Percentiles rank a stretch among this genome's conserved stretches.
Evolutionary conservation across 139 green algal species (phyloP).

Genomic region (Closterium sp.): DNA sequence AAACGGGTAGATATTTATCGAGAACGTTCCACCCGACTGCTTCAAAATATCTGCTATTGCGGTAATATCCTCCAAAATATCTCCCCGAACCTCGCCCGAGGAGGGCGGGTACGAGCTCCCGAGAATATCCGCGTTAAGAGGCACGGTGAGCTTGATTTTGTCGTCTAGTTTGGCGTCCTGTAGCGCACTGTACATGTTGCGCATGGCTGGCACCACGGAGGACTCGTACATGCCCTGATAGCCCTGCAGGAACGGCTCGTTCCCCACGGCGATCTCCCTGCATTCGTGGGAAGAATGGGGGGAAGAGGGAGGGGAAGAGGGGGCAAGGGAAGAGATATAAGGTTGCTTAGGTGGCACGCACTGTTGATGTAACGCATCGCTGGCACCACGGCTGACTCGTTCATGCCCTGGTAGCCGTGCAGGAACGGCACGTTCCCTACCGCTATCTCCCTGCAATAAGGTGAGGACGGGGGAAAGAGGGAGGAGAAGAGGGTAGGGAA

Average conservation of each 20-base stretch:
- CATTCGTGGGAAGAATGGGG: too few species aligned
- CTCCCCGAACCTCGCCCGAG: neutral
- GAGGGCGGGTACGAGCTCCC: conserved; percentile 11
- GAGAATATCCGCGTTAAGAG: conserved; percentile 32
- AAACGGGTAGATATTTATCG: conserved; percentile 41
- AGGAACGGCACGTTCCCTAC: conserved; percentile 34
- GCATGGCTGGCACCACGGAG: conserved; percentile 15
- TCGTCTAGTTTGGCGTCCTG: neutral
- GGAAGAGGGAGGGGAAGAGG: too few species aligned
- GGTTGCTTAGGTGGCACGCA: too few species aligned
- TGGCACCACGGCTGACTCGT: too few species aligned
- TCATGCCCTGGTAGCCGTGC: neutral
- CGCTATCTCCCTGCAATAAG: conserved; percentile 10
- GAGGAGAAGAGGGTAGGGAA: neutral
- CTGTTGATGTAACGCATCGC: too few species aligned
- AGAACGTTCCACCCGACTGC: neutral
- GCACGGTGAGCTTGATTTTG: conserved; percentile 22
- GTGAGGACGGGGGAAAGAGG: neutral
- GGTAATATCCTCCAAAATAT: neutral
- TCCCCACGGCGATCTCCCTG: conserved; percentile 33
- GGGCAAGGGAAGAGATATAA: too few species aligned
- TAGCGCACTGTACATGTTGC: conserved; percentile 18
- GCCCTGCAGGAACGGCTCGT: conserved; percentile 22
- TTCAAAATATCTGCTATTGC: neutral
- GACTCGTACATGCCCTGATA: conserved; percentile 11